Evolutionary conservation across 441 rosid genomes (phyloP).

Genomic region (Codiaeum variegatum): DNA sequence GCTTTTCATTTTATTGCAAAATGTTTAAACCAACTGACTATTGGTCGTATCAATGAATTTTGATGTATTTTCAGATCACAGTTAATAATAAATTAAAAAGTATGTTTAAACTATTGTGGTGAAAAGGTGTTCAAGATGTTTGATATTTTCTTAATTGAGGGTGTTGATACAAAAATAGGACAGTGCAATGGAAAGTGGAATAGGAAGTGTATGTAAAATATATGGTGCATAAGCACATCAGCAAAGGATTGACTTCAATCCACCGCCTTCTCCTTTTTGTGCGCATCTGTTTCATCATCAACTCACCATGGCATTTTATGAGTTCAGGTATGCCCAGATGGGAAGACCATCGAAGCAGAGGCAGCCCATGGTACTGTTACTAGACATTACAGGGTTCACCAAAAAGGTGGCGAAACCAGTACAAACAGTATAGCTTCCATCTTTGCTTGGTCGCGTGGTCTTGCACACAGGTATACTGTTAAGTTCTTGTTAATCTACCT

Average conservation of each 20-base stretch:
- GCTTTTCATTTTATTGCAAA: background rate
- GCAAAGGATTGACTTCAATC: background rate
- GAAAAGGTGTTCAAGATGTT: background rate
- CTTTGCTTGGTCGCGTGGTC: slow-evolving; percentile 91
- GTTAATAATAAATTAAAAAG: background rate
- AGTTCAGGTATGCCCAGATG: slow-evolving; percentile 78
- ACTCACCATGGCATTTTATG: background rate
- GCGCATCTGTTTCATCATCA: background rate
- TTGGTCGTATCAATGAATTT: background rate
- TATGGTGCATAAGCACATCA: background rate
- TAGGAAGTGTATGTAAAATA: background rate
- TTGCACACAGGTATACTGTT: slow-evolving; percentile 62
- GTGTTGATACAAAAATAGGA: slow-evolving; percentile 6
- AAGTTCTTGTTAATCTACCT: background rate
- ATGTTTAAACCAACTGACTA: background rate
- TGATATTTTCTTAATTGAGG: background rate
- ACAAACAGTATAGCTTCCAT: slow-evolving; percentile 92
- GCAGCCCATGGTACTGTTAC: slow-evolving; percentile 96
- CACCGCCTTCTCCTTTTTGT: background rate
- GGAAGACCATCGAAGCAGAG: slow-evolving; percentile 85
- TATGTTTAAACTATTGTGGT: background rate
- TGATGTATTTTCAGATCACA: background rate
- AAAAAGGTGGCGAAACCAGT: slow-evolving; percentile 92
- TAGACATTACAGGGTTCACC: slow-evolving; percentile 80
- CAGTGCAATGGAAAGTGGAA: background rate